A percentile compares a stretch with the other conserved stretches of the same genome.
phyloP scores from a whole-genome alignment of 495 filamentous ascomycete genomes.

The Tetracladium setigerum region DNA sequence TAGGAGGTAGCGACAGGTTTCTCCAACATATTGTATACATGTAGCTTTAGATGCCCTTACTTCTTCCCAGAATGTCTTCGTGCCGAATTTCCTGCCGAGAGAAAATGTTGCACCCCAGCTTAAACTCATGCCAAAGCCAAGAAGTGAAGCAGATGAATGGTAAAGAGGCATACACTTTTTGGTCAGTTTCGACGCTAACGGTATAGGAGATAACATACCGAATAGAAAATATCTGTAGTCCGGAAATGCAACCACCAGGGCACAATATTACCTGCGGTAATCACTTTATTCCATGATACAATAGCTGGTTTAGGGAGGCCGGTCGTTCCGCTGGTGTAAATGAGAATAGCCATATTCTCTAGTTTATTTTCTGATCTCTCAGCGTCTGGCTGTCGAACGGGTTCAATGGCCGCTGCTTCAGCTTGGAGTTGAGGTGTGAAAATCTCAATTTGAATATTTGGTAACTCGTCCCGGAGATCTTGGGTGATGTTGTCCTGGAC shows the following conservation, averaged over 20 bases:
- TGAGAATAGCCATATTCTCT: constrained; percentile 62
- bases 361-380: constrained; percentile 41
- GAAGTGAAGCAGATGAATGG: constrained; percentile 71
- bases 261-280: constrained; percentile 43
- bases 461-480: constrained; percentile 32
- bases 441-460: constrained; percentile 49
- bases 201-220: constrained; percentile 38
- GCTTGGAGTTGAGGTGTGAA: constrained; percentile 56
- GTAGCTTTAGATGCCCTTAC: constrained; percentile 66
- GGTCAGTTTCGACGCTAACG: constrained; percentile 5
- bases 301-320: constrained; percentile 89
- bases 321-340: constrained; percentile 85
- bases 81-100: constrained; percentile 76
- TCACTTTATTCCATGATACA: constrained; percentile 67
- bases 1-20: constrained; percentile 87
- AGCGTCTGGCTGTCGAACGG: constrained; percentile 55
- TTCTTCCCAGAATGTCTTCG: constrained; percentile 74
- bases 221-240: constrained; percentile 67
- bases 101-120: constrained; percentile 56
- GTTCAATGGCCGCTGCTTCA: constrained; percentile 48
- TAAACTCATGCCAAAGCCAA: constrained; percentile 58
- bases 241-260: constrained; percentile 50
- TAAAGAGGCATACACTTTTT: constrained; percentile 85
- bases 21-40: constrained; percentile 90
- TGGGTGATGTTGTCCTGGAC: constrained; percentile 44